Conservation (phyloP, 73 alveolate species). For the Durusdinium trenchii region DNA sequence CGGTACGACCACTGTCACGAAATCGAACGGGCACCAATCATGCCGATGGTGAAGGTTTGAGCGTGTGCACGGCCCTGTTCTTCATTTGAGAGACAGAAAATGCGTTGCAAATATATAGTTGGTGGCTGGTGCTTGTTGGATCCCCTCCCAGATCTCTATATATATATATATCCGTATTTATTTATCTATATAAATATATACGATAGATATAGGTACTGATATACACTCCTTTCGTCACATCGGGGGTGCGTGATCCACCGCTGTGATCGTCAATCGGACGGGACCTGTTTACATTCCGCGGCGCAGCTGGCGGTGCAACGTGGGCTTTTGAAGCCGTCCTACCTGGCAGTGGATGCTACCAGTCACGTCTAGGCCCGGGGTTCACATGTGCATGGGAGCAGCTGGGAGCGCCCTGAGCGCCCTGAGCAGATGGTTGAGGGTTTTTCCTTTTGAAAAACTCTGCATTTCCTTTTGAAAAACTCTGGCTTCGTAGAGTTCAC, state of each 20-base stretch:
- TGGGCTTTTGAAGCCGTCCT: conserved; percentile 65
- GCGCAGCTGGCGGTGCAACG: neutral
- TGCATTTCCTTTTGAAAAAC: neutral
- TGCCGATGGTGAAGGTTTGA: too few species aligned
- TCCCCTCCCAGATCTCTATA: too few species aligned
- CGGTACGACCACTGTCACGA: too few species aligned
- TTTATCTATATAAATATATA: too few species aligned
- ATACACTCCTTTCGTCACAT: neutral
- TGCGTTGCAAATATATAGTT: too few species aligned
- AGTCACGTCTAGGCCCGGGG: conserved; percentile 38
- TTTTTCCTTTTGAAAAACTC: neutral
- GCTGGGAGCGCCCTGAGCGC: neutral
- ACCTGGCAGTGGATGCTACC: conserved; percentile 93
- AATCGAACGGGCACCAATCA: too few species aligned
- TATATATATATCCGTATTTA: too few species aligned
- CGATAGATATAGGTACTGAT: neutral
- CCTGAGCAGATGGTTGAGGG: neutral
- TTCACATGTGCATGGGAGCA: neutral
- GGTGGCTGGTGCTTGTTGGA: too few species aligned
- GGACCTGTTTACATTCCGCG: neutral
- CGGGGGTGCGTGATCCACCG: neutral
- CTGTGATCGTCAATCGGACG: neutral
- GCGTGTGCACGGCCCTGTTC: too few species aligned
- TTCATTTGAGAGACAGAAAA: too few species aligned
- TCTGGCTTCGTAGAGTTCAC: too few species aligned